Base-by-base conservation (phyloP, 2,329 filamentous ascomycete species). In the Ophiostoma sp. region DNA sequence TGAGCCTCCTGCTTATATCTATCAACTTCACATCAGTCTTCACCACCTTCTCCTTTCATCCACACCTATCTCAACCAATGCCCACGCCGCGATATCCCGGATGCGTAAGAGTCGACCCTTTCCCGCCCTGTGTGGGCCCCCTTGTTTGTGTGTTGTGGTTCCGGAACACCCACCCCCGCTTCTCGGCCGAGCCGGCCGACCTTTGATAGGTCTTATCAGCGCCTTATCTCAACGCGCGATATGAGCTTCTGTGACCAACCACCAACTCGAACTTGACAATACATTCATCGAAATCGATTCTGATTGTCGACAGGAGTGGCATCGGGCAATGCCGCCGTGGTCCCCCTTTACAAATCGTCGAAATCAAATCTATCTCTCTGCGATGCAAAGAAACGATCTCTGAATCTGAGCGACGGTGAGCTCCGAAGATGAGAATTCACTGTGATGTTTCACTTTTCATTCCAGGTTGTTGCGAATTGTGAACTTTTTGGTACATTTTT, bases 101-200 rank as follows among this genome's bases (percentile, higher is more conserved):
- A 45, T 66, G 61, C 61, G 36, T 66, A 66, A 45, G 61, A 45
- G 9, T 31, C 55, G 55, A 59, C 28, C 42, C 12, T n/a, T n/a
- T 48, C 15, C 42, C 42, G 12, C 15, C 12, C 2, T 17, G 42
- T 19, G 42, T 48, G 42, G 42, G 12, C 2, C 28, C 55, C 28
- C 11, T 59, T 15, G 28, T 33, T 48, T 19, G 55, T 59, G 55
- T 28, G 15, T 59, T 33, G 42, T 19, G 42, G 42, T 19, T 48
- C 42, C 42, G 42, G 15, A 28, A 12, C 8, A 55, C 22, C 50
- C 22, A 48, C 36, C 63, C 63, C 63, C 59, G 36, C 61, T 25
- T 42, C 39, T 68, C 64, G 64, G 64, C 64, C 64, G 64, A 68
- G 64, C 22, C 61, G n/a, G n/a, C 12, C 36, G 36, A 25, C 36